These are phyloP conservation scores for Schoenoplectus triqueter DNA, from an alignment of 202 grass and related monocot genomes.

Conservation along the genomic window DNA sequence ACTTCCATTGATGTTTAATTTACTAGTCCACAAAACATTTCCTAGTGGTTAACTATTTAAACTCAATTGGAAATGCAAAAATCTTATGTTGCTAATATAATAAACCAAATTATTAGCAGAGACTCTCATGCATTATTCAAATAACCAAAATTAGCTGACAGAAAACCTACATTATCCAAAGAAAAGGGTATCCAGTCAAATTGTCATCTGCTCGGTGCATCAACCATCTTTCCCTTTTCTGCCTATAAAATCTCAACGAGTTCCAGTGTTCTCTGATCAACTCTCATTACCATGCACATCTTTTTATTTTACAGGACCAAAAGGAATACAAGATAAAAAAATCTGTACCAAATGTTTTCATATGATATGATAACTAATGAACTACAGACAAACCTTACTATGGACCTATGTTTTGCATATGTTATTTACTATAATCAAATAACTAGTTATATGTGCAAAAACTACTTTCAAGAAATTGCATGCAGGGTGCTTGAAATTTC, in stretches of 20 bases:
- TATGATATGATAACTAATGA: background rate
- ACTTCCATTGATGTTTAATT: background rate
- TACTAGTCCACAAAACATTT: background rate
- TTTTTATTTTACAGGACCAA: constrained; percentile 1
- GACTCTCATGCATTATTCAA: constrained; percentile 14
- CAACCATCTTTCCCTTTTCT: constrained; percentile 71
- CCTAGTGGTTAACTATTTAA: background rate
- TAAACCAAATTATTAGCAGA: constrained; percentile 10
- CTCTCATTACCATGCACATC: constrained; percentile 1
- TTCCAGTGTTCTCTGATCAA: constrained; percentile 20
- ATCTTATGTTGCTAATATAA: background rate
- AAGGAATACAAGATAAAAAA: background rate
- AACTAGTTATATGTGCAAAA: background rate
- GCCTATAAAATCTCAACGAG: constrained; percentile 79
- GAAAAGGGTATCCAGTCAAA: constrained; percentile 52
- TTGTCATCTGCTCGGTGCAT: constrained; percentile 66
- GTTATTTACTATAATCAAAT: background rate
- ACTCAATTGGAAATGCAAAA: background rate
- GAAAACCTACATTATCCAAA: constrained; percentile 88
- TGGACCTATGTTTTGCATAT: background rate
- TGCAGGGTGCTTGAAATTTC: background rate
- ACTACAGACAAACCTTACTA: background rate
- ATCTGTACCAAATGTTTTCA: background rate
- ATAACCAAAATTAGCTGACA: constrained; percentile 36
- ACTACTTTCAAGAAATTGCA: background rate